Conservation (phyloP, 768 basidiomycete species). For the Symmetrospora coprosmae region DNA sequence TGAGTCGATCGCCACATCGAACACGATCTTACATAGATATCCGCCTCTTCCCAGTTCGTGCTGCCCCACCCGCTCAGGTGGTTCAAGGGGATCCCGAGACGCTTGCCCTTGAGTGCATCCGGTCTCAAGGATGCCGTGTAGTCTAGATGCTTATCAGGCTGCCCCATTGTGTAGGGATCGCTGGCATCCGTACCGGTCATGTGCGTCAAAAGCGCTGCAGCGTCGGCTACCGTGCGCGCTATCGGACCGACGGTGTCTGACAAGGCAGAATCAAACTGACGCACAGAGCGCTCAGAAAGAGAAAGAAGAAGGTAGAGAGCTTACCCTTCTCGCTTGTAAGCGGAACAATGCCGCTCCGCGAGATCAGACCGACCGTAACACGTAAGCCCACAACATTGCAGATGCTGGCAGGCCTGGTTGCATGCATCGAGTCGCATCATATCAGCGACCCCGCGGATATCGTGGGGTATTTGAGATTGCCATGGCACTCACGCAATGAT, state of each 20-base stretch:
- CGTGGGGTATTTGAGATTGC: constrained; percentile 34
- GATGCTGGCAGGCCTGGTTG: constrained; percentile 40
- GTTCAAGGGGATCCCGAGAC: no score
- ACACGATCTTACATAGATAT: no score
- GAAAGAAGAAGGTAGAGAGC: neutral
- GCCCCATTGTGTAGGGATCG: no score
- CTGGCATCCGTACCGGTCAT: constrained; percentile 51
- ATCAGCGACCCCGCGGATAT: constrained; percentile 42
- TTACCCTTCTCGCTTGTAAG: neutral
- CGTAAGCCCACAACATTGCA: constrained; percentile 52
- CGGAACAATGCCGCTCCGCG: constrained; percentile 46
- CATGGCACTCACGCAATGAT: neutral
- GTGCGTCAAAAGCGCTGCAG: constrained; percentile 45
- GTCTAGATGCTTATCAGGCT: no score
- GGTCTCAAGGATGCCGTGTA: no score
- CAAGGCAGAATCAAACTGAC: no score
- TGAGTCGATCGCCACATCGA: no score
- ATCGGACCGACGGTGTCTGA: no score
- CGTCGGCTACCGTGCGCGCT: constrained; percentile 46
- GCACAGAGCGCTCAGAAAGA: constrained; percentile 47
- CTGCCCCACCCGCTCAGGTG: no score
- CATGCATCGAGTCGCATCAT: no score
- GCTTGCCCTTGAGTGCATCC: no score
- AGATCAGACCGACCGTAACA: constrained; percentile 49
- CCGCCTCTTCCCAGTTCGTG: no score